Base-by-base conservation (phyloP, 345 rosid genomes). In the Populus nigra region DNA sequence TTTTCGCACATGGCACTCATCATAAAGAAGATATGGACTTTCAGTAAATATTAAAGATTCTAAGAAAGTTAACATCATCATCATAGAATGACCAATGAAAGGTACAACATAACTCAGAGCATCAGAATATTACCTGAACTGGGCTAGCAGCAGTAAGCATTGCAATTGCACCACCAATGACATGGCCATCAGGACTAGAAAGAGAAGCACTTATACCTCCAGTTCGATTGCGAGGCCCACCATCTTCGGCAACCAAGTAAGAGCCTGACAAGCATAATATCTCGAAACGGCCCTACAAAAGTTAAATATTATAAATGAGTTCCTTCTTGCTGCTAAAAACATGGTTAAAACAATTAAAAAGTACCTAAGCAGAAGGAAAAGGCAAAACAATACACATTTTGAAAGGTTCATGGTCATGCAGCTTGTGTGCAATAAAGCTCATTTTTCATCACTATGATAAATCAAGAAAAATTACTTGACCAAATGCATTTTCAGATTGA, bases 171-270 rank as follows among this genome's bases (percentile, higher is more conserved):
- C 99, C 99, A 36, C 99, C 99, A 67, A 96, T 72, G 62, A 96
- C 97, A 33, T 88, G 93, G 65, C 99, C 98, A 73, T 96, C 98
- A 1, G 97, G 91, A 83, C 93, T 91, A 31, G 96, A 90, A 80
- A 96, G 92, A 12, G 99, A 94, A 78, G 89, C 98, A 81, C 98
- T 96, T 39, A 96, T 66, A 72, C 99, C 98, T 23, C 99, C 99
- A 35, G 89, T 90, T 79, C 99, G 87, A 76, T 85, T 83, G 43
- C 84, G 90, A 55, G 97, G 85, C 25, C 95, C 93, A 73, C 94
- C 97, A 68, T 91, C 97, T 85, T 96, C 99, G 61, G 91, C 88
- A 72, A 96, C 84, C 86, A 96, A 84, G 83, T 90, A 96, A 67
- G 97, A 96, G 68, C 99, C 99, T 5, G 97, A 93, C 86, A 96